These are phyloP conservation scores for Aureobasidium melanogenum DNA, from an alignment of 2,329 filamentous ascomycete species.

Conservation along the genomic window DNA sequence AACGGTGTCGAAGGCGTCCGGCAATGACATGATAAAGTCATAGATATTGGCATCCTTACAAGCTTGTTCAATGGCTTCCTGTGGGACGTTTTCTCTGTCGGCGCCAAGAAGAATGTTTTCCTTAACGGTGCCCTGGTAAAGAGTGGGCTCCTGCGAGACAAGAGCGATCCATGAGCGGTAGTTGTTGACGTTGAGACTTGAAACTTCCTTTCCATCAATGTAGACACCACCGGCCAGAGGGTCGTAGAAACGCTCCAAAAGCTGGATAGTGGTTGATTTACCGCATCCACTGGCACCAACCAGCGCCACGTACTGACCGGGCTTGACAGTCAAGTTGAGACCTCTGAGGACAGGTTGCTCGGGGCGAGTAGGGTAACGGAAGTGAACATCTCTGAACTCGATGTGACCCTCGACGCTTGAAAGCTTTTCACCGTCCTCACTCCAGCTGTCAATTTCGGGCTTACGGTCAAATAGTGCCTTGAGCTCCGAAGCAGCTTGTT, in stretches of 20 bases:
- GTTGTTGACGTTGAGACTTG: conserved; percentile 69
- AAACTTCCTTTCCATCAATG: conserved; percentile 77
- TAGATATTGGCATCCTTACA: conserved; percentile 89
- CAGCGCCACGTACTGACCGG: conserved; percentile 77
- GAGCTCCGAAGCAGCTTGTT: conserved; percentile 70
- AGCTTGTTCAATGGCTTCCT: conserved; percentile 65
- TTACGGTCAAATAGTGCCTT: conserved; percentile 76
- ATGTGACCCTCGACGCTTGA: conserved; percentile 63
- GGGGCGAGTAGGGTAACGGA: conserved; percentile 83
- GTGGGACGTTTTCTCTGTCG: conserved; percentile 54
- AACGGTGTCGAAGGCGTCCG: conserved; percentile 75
- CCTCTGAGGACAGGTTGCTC: conserved; percentile 89
- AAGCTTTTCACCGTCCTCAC: conserved; percentile 55
- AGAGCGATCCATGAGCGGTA: conserved; percentile 79
- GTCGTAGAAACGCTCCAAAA: conserved; percentile 93
- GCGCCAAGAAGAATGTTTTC: conserved; percentile 84
- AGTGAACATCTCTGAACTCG: conserved; percentile 88
- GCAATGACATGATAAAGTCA: conserved; percentile 79
- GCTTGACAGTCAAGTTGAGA: conserved; percentile 62
- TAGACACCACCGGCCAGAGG: conserved; percentile 70
- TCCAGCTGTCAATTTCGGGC: conserved; percentile 77
- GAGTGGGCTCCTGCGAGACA: conserved; percentile 86
- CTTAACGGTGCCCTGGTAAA: conserved; percentile 85
- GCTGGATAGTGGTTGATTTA: conserved; percentile 85
- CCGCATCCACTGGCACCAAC: conserved; percentile 93